Conservation (phyloP, 2,329 filamentous ascomycete genomes). For the Colletotrichum horii region DNA sequence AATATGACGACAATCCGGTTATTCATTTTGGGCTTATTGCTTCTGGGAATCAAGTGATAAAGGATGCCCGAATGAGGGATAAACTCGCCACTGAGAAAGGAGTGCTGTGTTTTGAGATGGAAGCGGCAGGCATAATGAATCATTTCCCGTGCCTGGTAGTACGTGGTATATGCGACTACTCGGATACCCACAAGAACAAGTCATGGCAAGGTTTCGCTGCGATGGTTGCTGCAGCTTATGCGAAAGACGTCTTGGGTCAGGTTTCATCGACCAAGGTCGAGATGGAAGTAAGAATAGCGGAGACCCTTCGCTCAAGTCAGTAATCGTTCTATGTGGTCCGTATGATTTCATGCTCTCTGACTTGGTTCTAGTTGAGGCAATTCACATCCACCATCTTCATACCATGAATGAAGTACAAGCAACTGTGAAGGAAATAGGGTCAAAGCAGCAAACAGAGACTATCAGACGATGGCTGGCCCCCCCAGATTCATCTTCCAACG, state of each 20-base stretch:
- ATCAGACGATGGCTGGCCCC: background rate
- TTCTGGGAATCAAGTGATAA: constrained; percentile 41
- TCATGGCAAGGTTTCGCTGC: constrained; percentile 41
- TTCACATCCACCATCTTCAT: background rate
- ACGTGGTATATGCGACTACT: constrained; percentile 45
- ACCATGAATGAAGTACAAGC: background rate
- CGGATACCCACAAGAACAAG: constrained; percentile 43
- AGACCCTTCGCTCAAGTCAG: background rate
- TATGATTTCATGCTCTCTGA: background rate
- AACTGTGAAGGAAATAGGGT: too few species aligned
- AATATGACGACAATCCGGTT: background rate
- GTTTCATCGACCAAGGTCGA: constrained; percentile 21
- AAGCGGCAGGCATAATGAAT: constrained; percentile 32
- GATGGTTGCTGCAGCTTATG: constrained; percentile 34
- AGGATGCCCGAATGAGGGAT: constrained; percentile 35
- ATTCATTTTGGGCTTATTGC: constrained; percentile 31
- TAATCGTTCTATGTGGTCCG: background rate
- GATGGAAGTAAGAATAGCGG: constrained; percentile 10
- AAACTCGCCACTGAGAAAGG: constrained; percentile 21
- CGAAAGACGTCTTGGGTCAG: constrained; percentile 8
- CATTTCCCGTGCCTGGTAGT: constrained; percentile 39
- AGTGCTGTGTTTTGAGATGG: constrained; percentile 34
- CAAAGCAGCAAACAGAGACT: rapidly evolving
- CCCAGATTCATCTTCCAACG: background rate
- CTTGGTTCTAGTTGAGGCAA: too few species aligned